These are phyloP conservation scores for Fusarium zealandicum DNA, from an alignment of 2,329 filamentous ascomycete species.

Conservation along the genomic window DNA sequence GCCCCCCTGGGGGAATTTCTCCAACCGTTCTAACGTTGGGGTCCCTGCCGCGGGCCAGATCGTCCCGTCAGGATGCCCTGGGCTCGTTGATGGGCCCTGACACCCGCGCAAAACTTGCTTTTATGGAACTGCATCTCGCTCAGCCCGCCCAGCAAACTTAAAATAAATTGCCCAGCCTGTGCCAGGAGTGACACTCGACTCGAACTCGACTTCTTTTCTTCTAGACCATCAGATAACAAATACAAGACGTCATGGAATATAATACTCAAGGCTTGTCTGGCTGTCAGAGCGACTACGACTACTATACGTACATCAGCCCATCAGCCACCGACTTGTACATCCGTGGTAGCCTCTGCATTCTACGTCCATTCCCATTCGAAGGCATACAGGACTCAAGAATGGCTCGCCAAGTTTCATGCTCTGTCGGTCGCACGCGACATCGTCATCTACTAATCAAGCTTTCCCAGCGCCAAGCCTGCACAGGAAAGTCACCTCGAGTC, in stretches of 20 bases:
- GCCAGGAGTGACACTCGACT: background rate
- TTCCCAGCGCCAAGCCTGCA: conserved; percentile 37
- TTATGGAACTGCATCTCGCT: conserved; percentile 9
- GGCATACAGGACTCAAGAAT: background rate
- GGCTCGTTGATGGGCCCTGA: background rate
- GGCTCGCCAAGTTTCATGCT: background rate
- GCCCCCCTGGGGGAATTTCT: too few species aligned
- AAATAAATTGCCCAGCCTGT: background rate
- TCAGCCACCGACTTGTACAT: too few species aligned
- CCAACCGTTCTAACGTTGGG: too few species aligned
- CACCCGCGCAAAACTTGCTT: background rate
- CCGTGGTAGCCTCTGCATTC: too few species aligned
- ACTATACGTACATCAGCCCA: too few species aligned
- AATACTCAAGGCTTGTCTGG: too few species aligned
- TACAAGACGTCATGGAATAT: too few species aligned
- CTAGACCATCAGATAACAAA: background rate
- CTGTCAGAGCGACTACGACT: too few species aligned
- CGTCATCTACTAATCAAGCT: conserved; percentile 29
- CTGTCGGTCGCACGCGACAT: conserved; percentile 12
- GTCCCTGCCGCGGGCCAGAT: too few species aligned
- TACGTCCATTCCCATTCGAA: background rate
- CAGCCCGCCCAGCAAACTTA: conserved; percentile 9
- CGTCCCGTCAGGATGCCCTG: too few species aligned
- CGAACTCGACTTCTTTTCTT: background rate
- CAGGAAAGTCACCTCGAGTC: conserved; percentile 24